Evolutionary conservation across 495 filamentous ascomycete species (phyloP).

Genomic region (Margaritispora aquatica): DNA sequence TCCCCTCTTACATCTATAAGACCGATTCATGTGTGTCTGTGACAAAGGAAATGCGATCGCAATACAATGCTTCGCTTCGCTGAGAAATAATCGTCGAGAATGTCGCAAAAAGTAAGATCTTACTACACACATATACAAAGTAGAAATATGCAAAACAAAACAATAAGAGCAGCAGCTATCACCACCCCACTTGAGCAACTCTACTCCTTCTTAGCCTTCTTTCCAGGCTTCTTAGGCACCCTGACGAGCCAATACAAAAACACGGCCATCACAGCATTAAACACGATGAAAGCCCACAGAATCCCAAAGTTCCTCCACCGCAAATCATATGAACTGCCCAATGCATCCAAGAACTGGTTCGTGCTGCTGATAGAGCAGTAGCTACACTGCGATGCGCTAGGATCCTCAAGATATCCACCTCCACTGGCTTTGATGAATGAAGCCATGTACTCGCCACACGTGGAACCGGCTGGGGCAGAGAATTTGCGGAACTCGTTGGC

Average conservation of each 20-base stretch:
- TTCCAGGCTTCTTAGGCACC: conserved; percentile 59
- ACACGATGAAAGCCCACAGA: conserved; percentile 60
- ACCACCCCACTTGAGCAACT: too few species aligned
- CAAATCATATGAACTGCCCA: conserved; percentile 46
- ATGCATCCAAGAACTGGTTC: conserved; percentile 50
- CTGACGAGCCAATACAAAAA: conserved; percentile 71
- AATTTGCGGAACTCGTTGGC: conserved; percentile 52
- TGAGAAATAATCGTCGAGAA: too few species aligned
- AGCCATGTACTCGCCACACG: conserved; percentile 49
- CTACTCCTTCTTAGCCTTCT: conserved; percentile 26
- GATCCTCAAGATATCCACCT: conserved; percentile 48
- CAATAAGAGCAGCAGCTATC: too few species aligned
- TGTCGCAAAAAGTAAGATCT: too few species aligned
- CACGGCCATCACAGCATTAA: conserved; percentile 65
- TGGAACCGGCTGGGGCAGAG: conserved; percentile 41
- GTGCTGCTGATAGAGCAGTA: conserved; percentile 54
- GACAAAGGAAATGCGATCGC: too few species aligned
- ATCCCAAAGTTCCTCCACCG: conserved; percentile 81
- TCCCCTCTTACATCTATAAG: too few species aligned
- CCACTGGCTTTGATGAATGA: conserved; percentile 33
- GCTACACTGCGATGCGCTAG: conserved; percentile 44
- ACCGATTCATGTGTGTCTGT: too few species aligned
- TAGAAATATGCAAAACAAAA: too few species aligned
- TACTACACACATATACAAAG: too few species aligned
- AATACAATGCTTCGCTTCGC: too few species aligned